Conservation (phyloP, 768 basidiomycete species). For the Russula abietina region DNA sequence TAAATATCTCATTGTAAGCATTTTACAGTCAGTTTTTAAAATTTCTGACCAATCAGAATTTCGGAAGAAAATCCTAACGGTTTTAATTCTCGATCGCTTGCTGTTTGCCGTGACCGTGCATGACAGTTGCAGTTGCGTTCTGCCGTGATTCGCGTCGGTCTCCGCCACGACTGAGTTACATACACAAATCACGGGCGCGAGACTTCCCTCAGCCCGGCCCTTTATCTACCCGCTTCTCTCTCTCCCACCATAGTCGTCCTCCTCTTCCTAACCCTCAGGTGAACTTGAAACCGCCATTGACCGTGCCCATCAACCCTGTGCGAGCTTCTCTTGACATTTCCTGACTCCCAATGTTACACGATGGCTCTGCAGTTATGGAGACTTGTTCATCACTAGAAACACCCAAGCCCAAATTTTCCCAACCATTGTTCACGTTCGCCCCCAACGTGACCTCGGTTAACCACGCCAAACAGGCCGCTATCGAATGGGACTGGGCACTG, state of each 20-base stretch:
- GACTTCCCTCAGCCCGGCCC: neutral
- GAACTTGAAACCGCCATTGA: neutral
- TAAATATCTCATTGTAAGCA: neutral
- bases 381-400: slow-evolving; percentile 11
- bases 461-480: neutral
- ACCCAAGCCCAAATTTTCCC: slow-evolving; percentile 2
- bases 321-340: neutral
- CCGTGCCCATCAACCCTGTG: neutral
- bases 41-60: neutral
- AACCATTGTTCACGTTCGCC: neutral
- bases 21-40: neutral
- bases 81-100: neutral
- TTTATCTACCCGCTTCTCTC: neutral
- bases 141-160: slow-evolving; percentile 1
- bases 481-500: slow-evolving; percentile 65
- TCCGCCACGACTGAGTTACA: neutral
- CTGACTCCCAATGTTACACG: slow-evolving; percentile 17
- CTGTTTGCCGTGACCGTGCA: neutral
- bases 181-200: neutral
- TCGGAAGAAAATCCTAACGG: neutral
- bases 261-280: neutral
- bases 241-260: neutral
- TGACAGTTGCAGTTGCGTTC: no score
- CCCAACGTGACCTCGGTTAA: slow-evolving; percentile 4
- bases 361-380: slow-evolving; percentile 7